phyloP scores from a whole-genome alignment of 2,329 filamentous ascomycete species.

The Fusarium liriodendri region DNA sequence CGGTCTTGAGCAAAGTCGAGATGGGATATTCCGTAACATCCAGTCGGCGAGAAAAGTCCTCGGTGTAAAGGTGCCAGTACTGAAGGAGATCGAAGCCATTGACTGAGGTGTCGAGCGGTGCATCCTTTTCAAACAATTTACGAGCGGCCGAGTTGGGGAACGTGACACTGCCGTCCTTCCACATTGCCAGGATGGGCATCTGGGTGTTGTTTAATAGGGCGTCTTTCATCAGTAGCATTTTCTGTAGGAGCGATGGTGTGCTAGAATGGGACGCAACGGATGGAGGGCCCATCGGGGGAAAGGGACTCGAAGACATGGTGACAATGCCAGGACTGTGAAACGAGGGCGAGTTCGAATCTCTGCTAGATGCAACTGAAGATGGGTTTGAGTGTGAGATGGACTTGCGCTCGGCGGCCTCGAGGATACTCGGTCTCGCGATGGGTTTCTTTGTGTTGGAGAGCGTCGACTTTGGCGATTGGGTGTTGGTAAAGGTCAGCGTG shows the following conservation, averaged over 20 bases:
- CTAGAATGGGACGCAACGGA: slow-evolving; percentile 64
- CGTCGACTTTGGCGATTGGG: slow-evolving; percentile 54
- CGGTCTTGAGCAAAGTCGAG: slow-evolving; percentile 69
- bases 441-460: slow-evolving; percentile 51
- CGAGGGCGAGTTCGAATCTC: slow-evolving; percentile 59
- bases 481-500: slow-evolving; percentile 79
- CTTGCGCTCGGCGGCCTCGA: slow-evolving; percentile 60
- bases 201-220: slow-evolving; percentile 80
- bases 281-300: slow-evolving; percentile 76
- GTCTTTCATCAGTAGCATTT: slow-evolving; percentile 80
- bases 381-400: slow-evolving; percentile 58
- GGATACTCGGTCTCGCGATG: slow-evolving; percentile 52
- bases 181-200: slow-evolving; percentile 82
- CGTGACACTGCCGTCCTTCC: slow-evolving; percentile 80
- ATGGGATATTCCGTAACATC: slow-evolving; percentile 74
- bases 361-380: slow-evolving; percentile 60
- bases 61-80: slow-evolving; percentile 71
- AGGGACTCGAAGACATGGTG: slow-evolving; percentile 67
- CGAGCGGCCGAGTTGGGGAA: slow-evolving; percentile 77
- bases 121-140: slow-evolving; percentile 59
- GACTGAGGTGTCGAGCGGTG: slow-evolving; percentile 52
- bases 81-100: slow-evolving; percentile 68
- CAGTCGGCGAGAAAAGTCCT: slow-evolving; percentile 72
- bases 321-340: slow-evolving; percentile 64
- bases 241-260: slow-evolving; percentile 75